Evolutionary conservation across 257 asterid genomes (phyloP).

Genomic region (Knoxia roxburghii): DNA sequence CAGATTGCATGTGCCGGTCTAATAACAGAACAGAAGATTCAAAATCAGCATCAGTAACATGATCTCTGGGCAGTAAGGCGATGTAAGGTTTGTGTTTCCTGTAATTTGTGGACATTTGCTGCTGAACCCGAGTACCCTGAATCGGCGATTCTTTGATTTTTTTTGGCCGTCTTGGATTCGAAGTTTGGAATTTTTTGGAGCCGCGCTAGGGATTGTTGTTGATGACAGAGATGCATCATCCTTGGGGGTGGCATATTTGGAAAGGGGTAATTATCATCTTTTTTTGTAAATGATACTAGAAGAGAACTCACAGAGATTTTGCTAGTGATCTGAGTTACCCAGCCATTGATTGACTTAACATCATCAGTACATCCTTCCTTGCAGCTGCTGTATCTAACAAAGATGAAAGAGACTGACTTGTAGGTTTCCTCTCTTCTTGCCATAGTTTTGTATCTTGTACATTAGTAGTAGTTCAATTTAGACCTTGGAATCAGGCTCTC

Average conservation of each 20-base stretch:
- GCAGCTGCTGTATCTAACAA: conserved; percentile 40
- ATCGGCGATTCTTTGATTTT: conserved; percentile 59
- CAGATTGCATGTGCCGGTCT: conserved; percentile 94
- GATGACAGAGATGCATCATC: conserved; percentile 18
- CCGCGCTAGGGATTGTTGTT: conserved; percentile 25
- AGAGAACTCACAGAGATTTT: conserved; percentile 23
- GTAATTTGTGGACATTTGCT: conserved; percentile 25
- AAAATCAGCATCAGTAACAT: conserved; percentile 36
- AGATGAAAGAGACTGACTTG: conserved; percentile 25
- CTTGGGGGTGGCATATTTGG: conserved; percentile 23
- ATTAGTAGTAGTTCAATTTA: conserved; percentile 32
- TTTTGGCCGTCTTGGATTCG: conserved; percentile 23
- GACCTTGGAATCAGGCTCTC: conserved; percentile 36
- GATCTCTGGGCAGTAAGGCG: conserved; percentile 24
- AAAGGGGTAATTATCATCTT: conserved; percentile 26
- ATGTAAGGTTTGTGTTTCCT: conserved; percentile 14
- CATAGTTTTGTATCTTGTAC: conserved; percentile 42
- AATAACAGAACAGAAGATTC: conserved; percentile 62
- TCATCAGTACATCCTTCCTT: conserved; percentile 21
- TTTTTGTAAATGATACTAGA: conserved; percentile 29
- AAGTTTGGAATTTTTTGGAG: conserved; percentile 25
- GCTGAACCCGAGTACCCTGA: conserved; percentile 38
- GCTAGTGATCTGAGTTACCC: conserved; percentile 19
- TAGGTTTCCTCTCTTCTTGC: conserved; percentile 23
- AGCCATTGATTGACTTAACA: conserved; percentile 18